These are phyloP conservation scores for Carallia pectinifolia DNA, from an alignment of 345 rosid species.

Conservation along the genomic window DNA sequence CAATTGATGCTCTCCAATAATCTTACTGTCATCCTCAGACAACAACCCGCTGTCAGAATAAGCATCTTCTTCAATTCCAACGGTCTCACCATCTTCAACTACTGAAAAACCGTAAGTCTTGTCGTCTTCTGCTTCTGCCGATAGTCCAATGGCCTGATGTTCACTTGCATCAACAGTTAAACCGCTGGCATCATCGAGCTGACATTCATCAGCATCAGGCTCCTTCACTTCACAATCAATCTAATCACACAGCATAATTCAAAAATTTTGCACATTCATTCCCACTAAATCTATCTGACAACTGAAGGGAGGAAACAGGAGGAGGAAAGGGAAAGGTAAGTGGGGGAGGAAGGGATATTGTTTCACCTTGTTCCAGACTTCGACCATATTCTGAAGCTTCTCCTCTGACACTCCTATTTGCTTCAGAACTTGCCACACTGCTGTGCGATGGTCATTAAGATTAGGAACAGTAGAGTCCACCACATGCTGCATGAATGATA, in stretches of 20 bases:
- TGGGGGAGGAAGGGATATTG: not conserved
- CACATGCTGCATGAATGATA: conserved; percentile 58
- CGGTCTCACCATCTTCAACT: conserved; percentile 1
- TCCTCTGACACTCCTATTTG: conserved; percentile 91
- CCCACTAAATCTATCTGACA: not conserved
- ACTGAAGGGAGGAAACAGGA: conserved; percentile 1
- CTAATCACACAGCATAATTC: conserved; percentile 30
- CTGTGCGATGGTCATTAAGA: conserved; percentile 79
- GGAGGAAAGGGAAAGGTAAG: not conserved
- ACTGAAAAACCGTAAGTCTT: not conserved
- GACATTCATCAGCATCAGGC: conserved; percentile 26
- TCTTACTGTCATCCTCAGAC: conserved; percentile 41
- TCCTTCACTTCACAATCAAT: conserved; percentile 68
- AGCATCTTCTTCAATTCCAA: conserved; percentile 24
- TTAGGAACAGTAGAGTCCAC: conserved; percentile 88
- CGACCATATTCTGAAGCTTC: conserved; percentile 77
- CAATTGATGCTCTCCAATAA: conserved; percentile 27
- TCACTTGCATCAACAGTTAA: conserved; percentile 19
- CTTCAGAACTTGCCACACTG: conserved; percentile 77
- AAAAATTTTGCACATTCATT: not conserved
- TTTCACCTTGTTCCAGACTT: conserved; percentile 92
- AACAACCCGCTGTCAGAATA: conserved; percentile 44
- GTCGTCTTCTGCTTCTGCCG: conserved; percentile 18
- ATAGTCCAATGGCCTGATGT: conserved; percentile 24
- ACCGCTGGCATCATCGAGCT: conserved; percentile 26